Evolutionary conservation across 345 rosid species (phyloP), one percentile per base, ranked within the genome.

Genomic region (Rubroshorea leprosula): DNA sequence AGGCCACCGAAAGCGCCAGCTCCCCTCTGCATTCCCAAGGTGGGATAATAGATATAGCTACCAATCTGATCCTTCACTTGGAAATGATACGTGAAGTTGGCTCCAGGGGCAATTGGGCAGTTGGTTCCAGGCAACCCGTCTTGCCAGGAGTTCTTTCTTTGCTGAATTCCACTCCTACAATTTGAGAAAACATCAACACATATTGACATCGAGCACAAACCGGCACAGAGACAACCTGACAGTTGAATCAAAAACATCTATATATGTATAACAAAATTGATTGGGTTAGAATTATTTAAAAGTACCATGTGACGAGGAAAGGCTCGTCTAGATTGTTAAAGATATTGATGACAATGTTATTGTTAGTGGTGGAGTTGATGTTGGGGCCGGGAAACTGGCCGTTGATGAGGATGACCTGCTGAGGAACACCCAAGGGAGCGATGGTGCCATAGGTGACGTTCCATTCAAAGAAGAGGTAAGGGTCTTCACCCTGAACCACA

Each of bases 61-160:
- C 94, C 94, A 20, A 90, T 90, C 62, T 90, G 97, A 58, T 90
- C 97, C 80, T 90, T 89, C 10, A 84, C 89, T 60, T 89, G 97
- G 75, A 84, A 87, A n/a, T 70, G 76, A 74, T 81, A 90, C 4
- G 97, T 87, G 76, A 0, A 80, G 79, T 87, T 90, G 26, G 77
- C 68, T 1, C 96, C 91, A 0, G 96, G 87, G 1, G 41, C 62
- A 58, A 87, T 83, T 0, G 97, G 96, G 64, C 97, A 90, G 50
- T 69, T 80, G 0, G 97, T 87, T 6, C 94, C 97, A 0, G 57
- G 62, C 5, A 73, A 47, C 0, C 97, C 97, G 48, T 90, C 97
- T 52, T 78, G 85, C 97, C 96, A 90, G 0, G 82, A 83, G 55
- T 90, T 90, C 68, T 85, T 87, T 78, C 90, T 87, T 18, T 87